phyloP scores from a whole-genome alignment of 805 yeast species.

The Lipomyces sp. region DNA sequence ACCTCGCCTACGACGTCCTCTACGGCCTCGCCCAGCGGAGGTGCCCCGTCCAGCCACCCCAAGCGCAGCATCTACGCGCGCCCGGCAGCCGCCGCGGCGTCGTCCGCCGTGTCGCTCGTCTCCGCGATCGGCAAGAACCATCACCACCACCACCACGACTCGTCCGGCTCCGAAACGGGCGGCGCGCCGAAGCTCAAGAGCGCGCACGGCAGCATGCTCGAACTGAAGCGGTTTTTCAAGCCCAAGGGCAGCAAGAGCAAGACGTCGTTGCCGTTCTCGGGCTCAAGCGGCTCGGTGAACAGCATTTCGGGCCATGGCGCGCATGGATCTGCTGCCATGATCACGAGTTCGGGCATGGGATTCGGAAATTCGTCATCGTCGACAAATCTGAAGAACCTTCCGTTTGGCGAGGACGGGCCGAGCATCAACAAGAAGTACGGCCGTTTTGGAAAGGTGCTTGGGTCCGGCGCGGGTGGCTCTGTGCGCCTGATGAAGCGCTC shows the following conservation, averaged over 20 bases:
- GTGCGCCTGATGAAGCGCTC: slow-evolving; percentile 73
- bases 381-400: slow-evolving; percentile 31
- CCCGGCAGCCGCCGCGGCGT: slow-evolving; percentile 22
- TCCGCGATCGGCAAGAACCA: slow-evolving; percentile 27
- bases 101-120: slow-evolving; percentile 28
- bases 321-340: slow-evolving; percentile 9
- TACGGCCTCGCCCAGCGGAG: not conserved
- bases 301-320: not conserved
- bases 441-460: slow-evolving; percentile 66
- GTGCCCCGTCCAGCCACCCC: not conserved
- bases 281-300: slow-evolving; percentile 9
- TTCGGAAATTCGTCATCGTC: slow-evolving; percentile 19
- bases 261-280: slow-evolving; percentile 22
- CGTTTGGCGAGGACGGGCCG: slow-evolving; percentile 42
- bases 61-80: slow-evolving; percentile 9
- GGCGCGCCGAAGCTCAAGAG: slow-evolving; percentile 18
- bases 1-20: not conserved
- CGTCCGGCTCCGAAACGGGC: slow-evolving; percentile 13
- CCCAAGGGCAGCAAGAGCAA: slow-evolving; percentile 35
- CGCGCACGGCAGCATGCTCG: slow-evolving; percentile 36
- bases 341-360: slow-evolving; percentile 10
- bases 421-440: slow-evolving; percentile 64
- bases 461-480: slow-evolving; percentile 94
- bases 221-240: slow-evolving; percentile 48
- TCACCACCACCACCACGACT: slow-evolving; percentile 21